These are phyloP conservation scores for Zygotorulaspora chibaensis DNA, from an alignment of 805 yeast species.

Conservation along the genomic window DNA sequence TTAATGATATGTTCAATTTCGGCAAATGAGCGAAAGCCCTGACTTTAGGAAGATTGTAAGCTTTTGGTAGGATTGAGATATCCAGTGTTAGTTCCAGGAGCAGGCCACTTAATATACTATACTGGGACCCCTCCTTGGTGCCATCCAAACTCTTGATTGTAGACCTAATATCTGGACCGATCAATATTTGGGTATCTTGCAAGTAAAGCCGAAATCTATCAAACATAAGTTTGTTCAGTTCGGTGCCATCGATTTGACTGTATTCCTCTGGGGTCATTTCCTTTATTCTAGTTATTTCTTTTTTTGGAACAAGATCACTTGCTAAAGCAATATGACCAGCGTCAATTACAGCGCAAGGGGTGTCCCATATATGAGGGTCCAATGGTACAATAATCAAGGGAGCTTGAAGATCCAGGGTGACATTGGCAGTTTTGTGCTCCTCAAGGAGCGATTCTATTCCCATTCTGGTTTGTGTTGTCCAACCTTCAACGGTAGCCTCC, in stretches of 20 bases:
- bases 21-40: slow-evolving; percentile 78
- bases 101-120: slow-evolving; percentile 69
- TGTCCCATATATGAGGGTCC: slow-evolving; percentile 69
- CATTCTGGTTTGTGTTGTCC: slow-evolving; percentile 82
- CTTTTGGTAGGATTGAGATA: slow-evolving; percentile 79
- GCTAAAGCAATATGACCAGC: slow-evolving; percentile 89
- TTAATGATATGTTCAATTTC: slow-evolving; percentile 60
- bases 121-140: slow-evolving; percentile 34
- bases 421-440: slow-evolving; percentile 86
- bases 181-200: slow-evolving; percentile 81
- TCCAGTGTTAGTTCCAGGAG: slow-evolving; percentile 72
- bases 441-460: slow-evolving; percentile 92
- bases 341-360: slow-evolving; percentile 89
- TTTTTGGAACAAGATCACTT: slow-evolving; percentile 74
- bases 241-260: slow-evolving; percentile 43
- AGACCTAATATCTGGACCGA: slow-evolving; percentile 76
- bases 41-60: slow-evolving; percentile 65
- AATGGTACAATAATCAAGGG: slow-evolving; percentile 86
- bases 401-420: slow-evolving; percentile 86
- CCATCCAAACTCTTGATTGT: slow-evolving; percentile 69
- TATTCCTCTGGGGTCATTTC: slow-evolving; percentile 66
- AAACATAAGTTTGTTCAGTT: slow-evolving; percentile 76
- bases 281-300: slow-evolving; percentile 63
- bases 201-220: slow-evolving; percentile 76
- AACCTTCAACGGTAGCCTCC: slow-evolving; percentile 87